Base-by-base conservation (phyloP, 2,329 filamentous ascomycete genomes). In the Aspergillus pseudoviridinutans region DNA sequence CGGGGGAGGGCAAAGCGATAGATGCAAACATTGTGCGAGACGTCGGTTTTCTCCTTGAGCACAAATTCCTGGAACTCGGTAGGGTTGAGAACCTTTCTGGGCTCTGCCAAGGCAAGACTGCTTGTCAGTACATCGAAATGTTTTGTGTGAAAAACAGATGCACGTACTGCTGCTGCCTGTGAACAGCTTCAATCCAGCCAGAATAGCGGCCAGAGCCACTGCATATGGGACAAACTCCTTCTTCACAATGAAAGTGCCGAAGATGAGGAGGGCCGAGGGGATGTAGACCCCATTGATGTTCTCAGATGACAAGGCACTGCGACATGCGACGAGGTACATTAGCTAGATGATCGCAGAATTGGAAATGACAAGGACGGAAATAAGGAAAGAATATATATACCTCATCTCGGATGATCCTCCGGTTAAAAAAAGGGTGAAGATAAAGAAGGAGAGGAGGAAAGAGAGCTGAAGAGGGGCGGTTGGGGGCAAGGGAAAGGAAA, bases 21-120 rank as follows among this genome's bases (percentile, higher is more conserved):
- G 80, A 99, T 96, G 76, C 93, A 92, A 59, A 96, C 93, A 82
- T 99, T 99, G 85, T 97, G 94, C 32, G 93, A 96, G 70, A 97
- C 88, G 64, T 95, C 84, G 14, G 88, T 97, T 85, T 97, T 97
- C 78, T 97, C 91, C 76, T 89, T 88, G 67, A 99, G 87, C 74
- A 91, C 88, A 73, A 97, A 97, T 58, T 96, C 85, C 75, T 97
- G 92, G 84, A 96, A 97, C 52, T 83, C 82, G 66, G 87, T 86
- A 32, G 92, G 91, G 79, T 93, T 93, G 67, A 99, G 85, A 63
- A 94, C 87, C 77, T 90, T 92, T 75, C 88, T 86, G 61, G 87
- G 82, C 73, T 87, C 91, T 92, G 74, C 29, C 53, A 38, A 28
- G 53, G 46, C 54, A 53, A 55, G 54, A 53, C 50, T 53, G 60